These are phyloP conservation scores for Candida sakaeoensis DNA, from an alignment of 805 yeast genomes.

Conservation along the genomic window DNA sequence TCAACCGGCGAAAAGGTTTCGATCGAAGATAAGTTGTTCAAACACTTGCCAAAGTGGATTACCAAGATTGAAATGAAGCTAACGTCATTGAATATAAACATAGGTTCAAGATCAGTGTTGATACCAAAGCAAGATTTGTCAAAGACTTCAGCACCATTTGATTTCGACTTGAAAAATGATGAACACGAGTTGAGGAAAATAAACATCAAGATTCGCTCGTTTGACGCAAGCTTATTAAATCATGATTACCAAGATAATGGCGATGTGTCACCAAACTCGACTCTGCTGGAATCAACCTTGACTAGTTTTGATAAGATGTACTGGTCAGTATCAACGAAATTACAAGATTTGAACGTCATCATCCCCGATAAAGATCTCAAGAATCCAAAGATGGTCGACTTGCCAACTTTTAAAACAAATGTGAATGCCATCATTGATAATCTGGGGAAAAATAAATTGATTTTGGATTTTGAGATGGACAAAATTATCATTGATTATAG, in stretches of 20 bases:
- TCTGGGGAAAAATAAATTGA: constrained; percentile 10
- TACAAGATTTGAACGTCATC: constrained; percentile 16
- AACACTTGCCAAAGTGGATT: constrained; percentile 32
- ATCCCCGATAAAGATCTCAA: constrained; percentile 14
- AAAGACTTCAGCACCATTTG: constrained; percentile 10
- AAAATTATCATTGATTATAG: constrained; percentile 21
- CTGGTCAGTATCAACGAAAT: constrained; percentile 20
- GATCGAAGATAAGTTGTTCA: constrained; percentile 17
- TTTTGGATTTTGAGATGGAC: constrained; percentile 14
- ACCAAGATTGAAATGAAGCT: constrained; percentile 19
- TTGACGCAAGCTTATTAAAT: constrained; percentile 9
- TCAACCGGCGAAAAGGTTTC: not conserved
- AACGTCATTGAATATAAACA: constrained; percentile 15
- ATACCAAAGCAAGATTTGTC: constrained; percentile 22
- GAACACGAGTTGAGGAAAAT: constrained; percentile 19
- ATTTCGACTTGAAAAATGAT: constrained; percentile 15
- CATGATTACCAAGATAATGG: constrained; percentile 6
- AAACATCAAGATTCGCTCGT: constrained; percentile 7
- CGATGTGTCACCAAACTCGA: constrained; percentile 9
- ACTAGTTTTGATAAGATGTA: constrained; percentile 12
- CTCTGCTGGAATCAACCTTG: constrained; percentile 31
- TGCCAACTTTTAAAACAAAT: constrained; percentile 5
- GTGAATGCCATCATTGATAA: constrained; percentile 5
- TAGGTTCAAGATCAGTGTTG: constrained; percentile 40
- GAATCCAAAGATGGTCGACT: constrained; percentile 2